Conservation (phyloP, 1,284 basidiomycete species). For the Puccinia hordei region DNA sequence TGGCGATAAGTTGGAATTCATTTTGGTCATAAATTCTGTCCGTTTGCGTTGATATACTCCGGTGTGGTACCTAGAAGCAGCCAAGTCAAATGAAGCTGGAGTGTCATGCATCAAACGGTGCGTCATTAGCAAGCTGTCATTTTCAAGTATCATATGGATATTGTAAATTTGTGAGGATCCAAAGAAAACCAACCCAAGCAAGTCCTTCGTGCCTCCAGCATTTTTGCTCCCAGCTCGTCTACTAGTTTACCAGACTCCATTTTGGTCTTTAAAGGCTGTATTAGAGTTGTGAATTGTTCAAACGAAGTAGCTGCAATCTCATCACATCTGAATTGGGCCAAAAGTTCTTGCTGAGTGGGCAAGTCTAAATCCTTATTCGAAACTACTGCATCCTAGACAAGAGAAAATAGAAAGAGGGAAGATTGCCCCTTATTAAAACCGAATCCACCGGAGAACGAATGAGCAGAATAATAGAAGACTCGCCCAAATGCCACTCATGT, state of each 20-base stretch:
- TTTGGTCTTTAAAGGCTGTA: slow-evolving; percentile 77
- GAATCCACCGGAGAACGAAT: neutral
- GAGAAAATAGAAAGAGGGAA: neutral
- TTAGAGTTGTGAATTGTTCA: slow-evolving; percentile 75
- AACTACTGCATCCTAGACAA: slow-evolving; percentile 88
- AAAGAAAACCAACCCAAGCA: slow-evolving; percentile 68
- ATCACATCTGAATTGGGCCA: slow-evolving; percentile 98
- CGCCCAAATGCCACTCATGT: slow-evolving; percentile 97
- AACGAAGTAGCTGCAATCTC: slow-evolving; percentile 86
- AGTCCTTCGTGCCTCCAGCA: slow-evolving; percentile 74
- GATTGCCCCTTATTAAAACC: neutral
- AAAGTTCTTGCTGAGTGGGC: slow-evolving; percentile 94
- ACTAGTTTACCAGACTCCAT: slow-evolving; percentile 84
- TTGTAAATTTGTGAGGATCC: neutral
- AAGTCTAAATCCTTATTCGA: slow-evolving; percentile 97
- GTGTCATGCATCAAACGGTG: neutral
- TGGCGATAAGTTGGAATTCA: slow-evolving; percentile 79
- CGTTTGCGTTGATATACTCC: slow-evolving; percentile 93
- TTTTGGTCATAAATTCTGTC: slow-evolving; percentile 72
- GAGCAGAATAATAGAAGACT: slow-evolving; percentile 57
- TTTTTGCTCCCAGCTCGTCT: slow-evolving; percentile 79
- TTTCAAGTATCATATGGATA: neutral
- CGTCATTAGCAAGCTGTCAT: neutral
- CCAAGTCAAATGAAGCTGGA: slow-evolving; percentile 71
- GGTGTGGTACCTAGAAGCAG: slow-evolving; percentile 91